Base-by-base conservation (phyloP, 352 stramenopile genomes). In the Phytophthora citrophthora region DNA sequence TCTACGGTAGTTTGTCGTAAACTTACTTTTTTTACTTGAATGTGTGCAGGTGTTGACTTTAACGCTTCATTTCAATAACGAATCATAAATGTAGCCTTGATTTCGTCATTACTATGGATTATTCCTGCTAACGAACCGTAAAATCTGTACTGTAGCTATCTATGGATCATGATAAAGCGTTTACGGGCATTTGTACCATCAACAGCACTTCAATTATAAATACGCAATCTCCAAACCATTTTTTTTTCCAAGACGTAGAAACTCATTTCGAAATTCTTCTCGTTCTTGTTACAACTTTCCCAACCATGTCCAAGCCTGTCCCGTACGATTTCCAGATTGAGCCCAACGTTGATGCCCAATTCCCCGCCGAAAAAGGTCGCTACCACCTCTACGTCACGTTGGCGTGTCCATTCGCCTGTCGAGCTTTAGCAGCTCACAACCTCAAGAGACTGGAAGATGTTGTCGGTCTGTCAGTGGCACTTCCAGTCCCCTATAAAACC, bases 371-470 rank as follows among this genome's bases (percentile, higher is more conserved):
- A 48, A 83, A 73, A 26, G 77, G 60, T 12, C 78, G 81, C 31
- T 90, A 99, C 72, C 94, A 98, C 73, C 70, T 41, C 4, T 41
- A 41, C 36, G 4, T 41, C 6, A 18, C 36, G 36, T 41, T 16
- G 1, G 13, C 36, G 13, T 41, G 36, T 18, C 36, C 36, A 16
- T 89, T 80, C 27, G 78, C 77, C 2, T 78, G 73, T 32, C 74
- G 77, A 10, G 81, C 77, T 13, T 60, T 41, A 18, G 36, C 36
- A 5, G 36, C 36, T 18, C 36, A 13, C 36, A 41, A 15, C 36
- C 36, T 41, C 13, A n/a, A 18, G 4, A 13, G 36, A 15, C 36
- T 41, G 5, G 36, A 41, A 41, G 13, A 41, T 18, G 36, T 41
- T 18, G n/a, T 41, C 13, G 13, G 36, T 41, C 36, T 41, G 36